Percentiles rank a stretch among this genome's conserved stretches.
Conservation (phyloP, 305 asterid genomes). For the Andrographis paniculata region DNA sequence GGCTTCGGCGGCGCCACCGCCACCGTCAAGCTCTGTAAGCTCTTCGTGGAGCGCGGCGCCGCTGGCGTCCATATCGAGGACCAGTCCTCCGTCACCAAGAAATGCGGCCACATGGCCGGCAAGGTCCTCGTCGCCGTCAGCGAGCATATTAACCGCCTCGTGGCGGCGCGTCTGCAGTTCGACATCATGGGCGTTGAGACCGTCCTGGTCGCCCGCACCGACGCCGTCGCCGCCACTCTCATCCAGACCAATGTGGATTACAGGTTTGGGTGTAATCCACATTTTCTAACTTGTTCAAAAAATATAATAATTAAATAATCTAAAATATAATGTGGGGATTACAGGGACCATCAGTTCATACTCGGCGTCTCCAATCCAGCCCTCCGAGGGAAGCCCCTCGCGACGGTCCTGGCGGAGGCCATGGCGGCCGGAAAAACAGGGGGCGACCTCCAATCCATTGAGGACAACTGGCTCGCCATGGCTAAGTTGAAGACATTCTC, state of each 20-base stretch:
- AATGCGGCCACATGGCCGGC: slow-evolving; percentile 98
- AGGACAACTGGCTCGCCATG: slow-evolving; percentile 75
- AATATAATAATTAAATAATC: too few relatives aligned
- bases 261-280: too few relatives aligned
- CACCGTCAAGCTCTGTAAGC: slow-evolving; percentile 88
- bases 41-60: slow-evolving; percentile 96
- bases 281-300: too few relatives aligned
- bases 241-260: slow-evolving; percentile 87
- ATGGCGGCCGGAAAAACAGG: slow-evolving; percentile 83
- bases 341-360: slow-evolving; percentile 86
- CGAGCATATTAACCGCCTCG: slow-evolving; percentile 93
- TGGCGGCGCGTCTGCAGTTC: slow-evolving; percentile 89
- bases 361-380: slow-evolving; percentile 68
- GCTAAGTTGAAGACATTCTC: slow-evolving; percentile 75
- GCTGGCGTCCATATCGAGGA: slow-evolving; percentile 99
- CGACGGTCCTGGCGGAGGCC: slow-evolving; percentile 58
- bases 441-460: slow-evolving; percentile 67
- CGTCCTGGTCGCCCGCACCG: slow-evolving; percentile 81
- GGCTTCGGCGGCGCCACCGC: slow-evolving; percentile 99
- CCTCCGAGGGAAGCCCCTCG: slow-evolving; percentile 60
- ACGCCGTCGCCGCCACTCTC: slow-evolving; percentile 82
- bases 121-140: slow-evolving; percentile 81
- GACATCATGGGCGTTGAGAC: slow-evolving; percentile 96
- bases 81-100: slow-evolving; percentile 84
- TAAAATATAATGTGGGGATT: too few relatives aligned